Evolutionary conservation across 768 basidiomycete genomes (phyloP).

Genomic region (Phylloporus scabripes): DNA sequence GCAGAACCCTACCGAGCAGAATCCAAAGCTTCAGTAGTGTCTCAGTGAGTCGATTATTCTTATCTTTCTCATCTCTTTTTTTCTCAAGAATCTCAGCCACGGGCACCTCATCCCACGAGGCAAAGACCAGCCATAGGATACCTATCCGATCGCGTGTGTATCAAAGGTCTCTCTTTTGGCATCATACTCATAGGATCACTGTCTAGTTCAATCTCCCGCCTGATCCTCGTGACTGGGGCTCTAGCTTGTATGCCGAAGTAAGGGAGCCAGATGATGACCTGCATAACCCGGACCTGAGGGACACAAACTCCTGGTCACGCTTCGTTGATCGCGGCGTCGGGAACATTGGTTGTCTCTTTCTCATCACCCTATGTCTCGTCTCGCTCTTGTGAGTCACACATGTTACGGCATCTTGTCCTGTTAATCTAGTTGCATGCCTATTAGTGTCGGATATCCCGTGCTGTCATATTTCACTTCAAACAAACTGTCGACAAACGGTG

Average conservation of each 20-base stretch:
- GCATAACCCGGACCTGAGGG: conserved; percentile 53
- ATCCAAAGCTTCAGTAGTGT: conserved; percentile 23
- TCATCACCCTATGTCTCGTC: conserved; percentile 45
- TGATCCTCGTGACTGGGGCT: conserved; percentile 65
- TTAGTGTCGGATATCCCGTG: conserved; percentile 42
- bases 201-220: conserved; percentile 56
- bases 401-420: background rate
- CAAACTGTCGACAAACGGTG: conserved; percentile 33
- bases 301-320: conserved; percentile 32
- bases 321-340: conserved; percentile 58
- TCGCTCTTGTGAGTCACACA: conserved; percentile 53
- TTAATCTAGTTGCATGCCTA: background rate
- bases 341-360: conserved; percentile 65
- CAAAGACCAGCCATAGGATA: conserved; percentile 31
- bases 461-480: conserved; percentile 34
- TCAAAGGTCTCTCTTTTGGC: background rate
- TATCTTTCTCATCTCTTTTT: background rate
- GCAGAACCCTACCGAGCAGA: conserved; percentile 14
- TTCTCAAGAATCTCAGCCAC: conserved; percentile 14
- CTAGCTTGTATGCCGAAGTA: conserved; percentile 47
- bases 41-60: conserved; percentile 12
- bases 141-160: conserved; percentile 42
- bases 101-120: conserved; percentile 38
- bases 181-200: background rate
- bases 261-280: conserved; percentile 68